Evolutionary conservation across 345 rosid species (phyloP).

Genomic region (Anacardium occidentale): DNA sequence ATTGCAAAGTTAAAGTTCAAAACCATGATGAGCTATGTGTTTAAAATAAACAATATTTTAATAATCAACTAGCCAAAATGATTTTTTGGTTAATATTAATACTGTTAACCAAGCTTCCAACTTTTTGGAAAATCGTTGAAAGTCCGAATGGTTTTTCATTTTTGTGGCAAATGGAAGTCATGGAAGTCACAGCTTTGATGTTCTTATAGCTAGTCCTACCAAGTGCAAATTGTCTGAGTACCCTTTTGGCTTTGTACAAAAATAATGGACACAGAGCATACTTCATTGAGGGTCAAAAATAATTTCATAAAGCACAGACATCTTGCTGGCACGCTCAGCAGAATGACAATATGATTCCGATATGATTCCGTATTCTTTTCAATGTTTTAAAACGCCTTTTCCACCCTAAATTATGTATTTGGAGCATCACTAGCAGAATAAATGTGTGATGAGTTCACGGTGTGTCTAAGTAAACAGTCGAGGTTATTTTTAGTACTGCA

Average conservation of each 20-base stretch:
- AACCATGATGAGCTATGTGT: too few relatives aligned
- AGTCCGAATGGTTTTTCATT: neutral
- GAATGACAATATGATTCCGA: neutral
- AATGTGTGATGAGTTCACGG: too few relatives aligned
- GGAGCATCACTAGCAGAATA: too few relatives aligned
- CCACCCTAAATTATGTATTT: neutral
- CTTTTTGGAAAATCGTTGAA: neutral
- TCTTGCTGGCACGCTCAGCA: neutral
- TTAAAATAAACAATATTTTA: too few relatives aligned
- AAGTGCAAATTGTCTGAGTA: neutral
- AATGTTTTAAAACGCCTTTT: neutral
- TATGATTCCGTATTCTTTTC: neutral
- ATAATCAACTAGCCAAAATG: too few relatives aligned
- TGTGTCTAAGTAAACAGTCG: constrained; percentile 15
- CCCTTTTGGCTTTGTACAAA: neutral
- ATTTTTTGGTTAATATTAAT: too few relatives aligned
- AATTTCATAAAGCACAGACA: neutral
- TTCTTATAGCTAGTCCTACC: neutral
- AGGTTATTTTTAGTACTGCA: constrained; percentile 21
- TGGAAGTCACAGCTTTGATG: neutral
- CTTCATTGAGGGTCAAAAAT: neutral
- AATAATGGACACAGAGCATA: neutral
- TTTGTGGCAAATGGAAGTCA: neutral
- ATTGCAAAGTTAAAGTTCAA: too few relatives aligned
- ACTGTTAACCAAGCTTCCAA: constrained; percentile 3